Base-by-base conservation (phyloP, 768 basidiomycete species). In the Leucosporidium yakuticum region DNA sequence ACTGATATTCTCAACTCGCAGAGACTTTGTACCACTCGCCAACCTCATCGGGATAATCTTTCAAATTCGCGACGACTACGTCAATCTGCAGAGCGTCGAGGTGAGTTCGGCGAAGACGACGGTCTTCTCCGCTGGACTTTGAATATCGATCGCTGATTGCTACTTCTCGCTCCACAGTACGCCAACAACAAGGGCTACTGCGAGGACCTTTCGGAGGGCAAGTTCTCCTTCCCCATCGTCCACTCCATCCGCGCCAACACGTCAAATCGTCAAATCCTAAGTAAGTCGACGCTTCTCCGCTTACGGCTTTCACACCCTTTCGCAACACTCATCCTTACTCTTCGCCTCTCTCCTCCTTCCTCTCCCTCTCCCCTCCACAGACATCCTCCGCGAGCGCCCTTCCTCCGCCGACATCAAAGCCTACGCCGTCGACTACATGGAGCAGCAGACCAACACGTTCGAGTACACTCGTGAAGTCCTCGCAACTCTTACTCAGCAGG, bases 61-160 rank as follows among this genome's bases (percentile, higher is more conserved):
- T 78, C 95, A 98, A 77, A 94, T 98, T 73, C 81, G 93, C n/a
- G 95, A 98, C 74, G 95, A 97, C 77, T 89, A 93, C 56, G 91
- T 95, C 29, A 61, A 61, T 29, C 39, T 61, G 21, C 60, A 54
- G 20, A 31, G 48, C 49, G 47, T 49, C 20, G 48, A 51, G 31
- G 60, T 51, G 14, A 21, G 48, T 15, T 59, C 39, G 34, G 15
- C 36, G 23, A 39, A 48, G n/a, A 7, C 59, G 50, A 51, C 23
- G 25, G 9, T n/a, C 50, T 23, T n/a, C n/a, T n/a, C n/a, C n/a
- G 50, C 50, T 23, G 6, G 6, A 51, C 50, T 2, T 14, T 4
- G 50, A 14, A 23, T 4, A 5, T 59, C 32, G 29, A 12, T 34
- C 20, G 3, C 48, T 44, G n/a, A 61, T 29, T 17, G n/a, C 25